Percentiles rank a stretch among this genome's conserved stretches.
Conservation (phyloP, 2,329 filamentous ascomycete species). For the Rhinocladiella similis region DNA sequence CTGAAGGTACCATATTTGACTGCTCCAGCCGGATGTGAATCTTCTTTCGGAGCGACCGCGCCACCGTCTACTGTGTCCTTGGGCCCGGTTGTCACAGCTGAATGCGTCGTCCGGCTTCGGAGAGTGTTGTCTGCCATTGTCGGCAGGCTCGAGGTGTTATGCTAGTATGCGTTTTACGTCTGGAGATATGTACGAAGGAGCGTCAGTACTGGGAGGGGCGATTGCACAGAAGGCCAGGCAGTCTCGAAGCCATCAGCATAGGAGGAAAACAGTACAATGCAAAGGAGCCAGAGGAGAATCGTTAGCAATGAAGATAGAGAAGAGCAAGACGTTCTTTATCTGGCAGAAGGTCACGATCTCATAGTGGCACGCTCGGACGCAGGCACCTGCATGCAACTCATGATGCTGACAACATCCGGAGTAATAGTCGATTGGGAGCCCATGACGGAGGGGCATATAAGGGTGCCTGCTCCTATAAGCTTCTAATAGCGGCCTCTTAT, state of each 20-base stretch:
- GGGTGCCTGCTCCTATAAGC: not conserved
- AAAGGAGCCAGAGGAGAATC: not conserved
- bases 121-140: constrained; percentile 36
- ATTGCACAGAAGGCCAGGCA: not conserved
- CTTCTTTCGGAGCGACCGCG: constrained; percentile 5
- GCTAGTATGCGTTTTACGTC: not conserved
- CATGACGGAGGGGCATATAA: not conserved
- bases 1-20: constrained; percentile 47
- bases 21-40: constrained; percentile 28
- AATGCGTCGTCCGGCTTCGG: constrained; percentile 32
- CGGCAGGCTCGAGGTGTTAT: not conserved
- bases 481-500: not conserved
- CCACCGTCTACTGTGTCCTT: constrained; percentile 10
- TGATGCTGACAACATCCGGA: not conserved
- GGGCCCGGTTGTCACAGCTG: not conserved
- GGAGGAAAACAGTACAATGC: not conserved
- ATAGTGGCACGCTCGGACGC: not conserved
- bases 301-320: not conserved
- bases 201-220: not conserved
- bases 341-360: not conserved
- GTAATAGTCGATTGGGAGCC: not conserved
- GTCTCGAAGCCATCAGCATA: not conserved
- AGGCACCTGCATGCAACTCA: not conserved
- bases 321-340: not conserved
- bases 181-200: not conserved